A percentile compares a stretch with the other conserved stretches of the same genome.
These are phyloP conservation scores for Boletales sp. DNA, from an alignment of 768 basidiomycete species.

Conservation along the genomic window DNA sequence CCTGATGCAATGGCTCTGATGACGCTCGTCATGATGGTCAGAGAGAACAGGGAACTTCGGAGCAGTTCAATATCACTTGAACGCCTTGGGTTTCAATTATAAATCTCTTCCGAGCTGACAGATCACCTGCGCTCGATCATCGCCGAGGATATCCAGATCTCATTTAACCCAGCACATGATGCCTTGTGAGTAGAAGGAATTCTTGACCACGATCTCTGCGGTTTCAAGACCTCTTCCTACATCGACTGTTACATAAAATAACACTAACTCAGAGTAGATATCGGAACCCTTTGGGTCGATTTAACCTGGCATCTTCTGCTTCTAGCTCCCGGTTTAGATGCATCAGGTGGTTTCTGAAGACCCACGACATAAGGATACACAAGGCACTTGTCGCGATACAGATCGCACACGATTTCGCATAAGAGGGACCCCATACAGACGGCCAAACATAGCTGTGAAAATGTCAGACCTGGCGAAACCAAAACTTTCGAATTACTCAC, in stretches of 20 bases:
- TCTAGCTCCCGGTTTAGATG: slow-evolving; percentile 39
- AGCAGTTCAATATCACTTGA: background rate
- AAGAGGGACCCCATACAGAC: slow-evolving; percentile 63
- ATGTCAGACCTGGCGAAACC: no score
- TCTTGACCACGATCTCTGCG: no score
- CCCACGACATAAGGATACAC: slow-evolving; percentile 48
- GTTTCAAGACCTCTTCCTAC: no score
- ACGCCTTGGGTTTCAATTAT: background rate
- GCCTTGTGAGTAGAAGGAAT: no score
- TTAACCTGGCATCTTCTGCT: slow-evolving; percentile 22
- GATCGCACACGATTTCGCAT: slow-evolving; percentile 69
- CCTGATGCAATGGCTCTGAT: slow-evolving; percentile 34
- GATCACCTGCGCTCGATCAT: background rate
- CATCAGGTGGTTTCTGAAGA: slow-evolving; percentile 43
- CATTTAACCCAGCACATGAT: background rate
- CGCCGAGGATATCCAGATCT: slow-evolving; percentile 1
- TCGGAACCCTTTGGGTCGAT: slow-evolving; percentile 35
- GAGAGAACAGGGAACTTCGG: background rate
- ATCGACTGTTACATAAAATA: no score
- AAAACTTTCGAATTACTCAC: slow-evolving; percentile 38
- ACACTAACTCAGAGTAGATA: slow-evolving; percentile 27
- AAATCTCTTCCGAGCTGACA: no score
- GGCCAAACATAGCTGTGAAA: slow-evolving; percentile 61
- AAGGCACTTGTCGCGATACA: slow-evolving; percentile 57
- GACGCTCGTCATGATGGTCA: slow-evolving; percentile 12